phyloP scores from a whole-genome alignment of 2,329 filamentous ascomycete species.

The Helotiales sp. region DNA sequence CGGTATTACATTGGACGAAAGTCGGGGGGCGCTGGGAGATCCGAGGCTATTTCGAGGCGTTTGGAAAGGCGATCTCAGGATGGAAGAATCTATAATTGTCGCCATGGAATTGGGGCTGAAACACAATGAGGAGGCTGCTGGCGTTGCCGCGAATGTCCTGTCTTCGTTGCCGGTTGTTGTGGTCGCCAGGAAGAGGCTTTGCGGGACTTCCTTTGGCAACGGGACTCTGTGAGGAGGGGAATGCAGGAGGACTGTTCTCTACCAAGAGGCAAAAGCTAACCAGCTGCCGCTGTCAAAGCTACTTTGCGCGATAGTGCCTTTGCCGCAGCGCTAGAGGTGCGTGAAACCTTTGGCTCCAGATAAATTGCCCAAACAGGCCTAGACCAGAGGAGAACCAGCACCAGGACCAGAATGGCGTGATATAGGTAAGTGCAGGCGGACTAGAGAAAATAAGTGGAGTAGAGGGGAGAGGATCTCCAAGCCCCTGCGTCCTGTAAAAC shows the following conservation, averaged over 20 bases:
- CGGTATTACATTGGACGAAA: constrained; percentile 28
- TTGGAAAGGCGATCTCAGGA: constrained; percentile 29
- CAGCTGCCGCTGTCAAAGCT: constrained; percentile 30
- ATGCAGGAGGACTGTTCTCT: background rate
- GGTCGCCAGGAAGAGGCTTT: constrained; percentile 2
- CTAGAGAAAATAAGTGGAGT: background rate
- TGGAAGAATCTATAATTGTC: constrained; percentile 21
- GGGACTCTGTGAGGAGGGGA: background rate
- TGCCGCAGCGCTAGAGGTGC: constrained; percentile 3
- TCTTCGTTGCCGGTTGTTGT: background rate
- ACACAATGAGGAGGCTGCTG: constrained; percentile 9
- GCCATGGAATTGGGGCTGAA: constrained; percentile 26
- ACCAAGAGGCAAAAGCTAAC: background rate
- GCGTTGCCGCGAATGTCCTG: background rate
- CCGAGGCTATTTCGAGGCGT: constrained; percentile 34
- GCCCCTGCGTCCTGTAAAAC: constrained; percentile 16
- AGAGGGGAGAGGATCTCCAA: constrained; percentile 12
- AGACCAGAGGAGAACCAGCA: background rate
- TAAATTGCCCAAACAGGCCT: background rate
- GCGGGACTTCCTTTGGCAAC: background rate
- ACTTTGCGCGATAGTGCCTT: constrained; percentile 14
- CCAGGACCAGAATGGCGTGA: background rate
- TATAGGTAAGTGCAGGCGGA: background rate
- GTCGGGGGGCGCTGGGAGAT: constrained; percentile 17
- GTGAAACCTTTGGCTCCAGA: constrained; percentile 7